Base-by-base conservation (phyloP, 2,329 filamentous ascomycete species). In the Thermochaetoides dissita region DNA sequence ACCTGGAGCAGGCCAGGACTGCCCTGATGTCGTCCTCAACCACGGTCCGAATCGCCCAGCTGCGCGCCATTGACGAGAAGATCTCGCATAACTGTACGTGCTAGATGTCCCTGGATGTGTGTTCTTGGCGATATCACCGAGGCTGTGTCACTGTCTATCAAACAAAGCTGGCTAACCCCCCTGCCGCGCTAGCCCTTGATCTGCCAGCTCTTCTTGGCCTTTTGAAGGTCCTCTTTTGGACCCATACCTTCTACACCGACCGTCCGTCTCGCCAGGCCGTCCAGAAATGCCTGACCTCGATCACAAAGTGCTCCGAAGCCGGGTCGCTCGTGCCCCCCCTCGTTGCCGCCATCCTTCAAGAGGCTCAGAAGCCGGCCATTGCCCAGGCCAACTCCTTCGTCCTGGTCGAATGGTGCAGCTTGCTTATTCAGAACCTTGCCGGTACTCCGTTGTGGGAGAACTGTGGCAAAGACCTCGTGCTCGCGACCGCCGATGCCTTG, bases 221-320 rank as follows among this genome's bases (percentile, higher is more conserved):
- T 40, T 65, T 94, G 49, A 72, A 76, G 47, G 67, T 87, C 31
- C 74, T 98, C 30, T 89, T 96, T 64, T 77, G 78, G 58, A 95
- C 88, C 40, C 87, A 95, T 57, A 76, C 84, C 47, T 77, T 83
- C 53, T 98, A 96, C 62, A 67, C 79, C 61, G 91, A 98, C 63
- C 79, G 88, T 54, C 68, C 76, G 50, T 96, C 91, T 36, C 77
- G 91, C 52, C 73, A 79, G 53, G 86, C 85, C 33, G 86, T 87
- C 30, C 84, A 94, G 59, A 70, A 74, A 63, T 94, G 88, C 58
- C 71, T 98, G 43, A 66, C 70, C 49, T 70, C 76, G 40, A 69
- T 89, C 45, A 70, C 70, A 43, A 68, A 67, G 41, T 64, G 63
- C n/a, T 55, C 69, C 11, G 68, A 81, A 38, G 63, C 71, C 30